These are phyloP conservation scores for Xylariaceae sp. DNA, from an alignment of 2,329 filamentous ascomycete species.

Conservation along the genomic window DNA sequence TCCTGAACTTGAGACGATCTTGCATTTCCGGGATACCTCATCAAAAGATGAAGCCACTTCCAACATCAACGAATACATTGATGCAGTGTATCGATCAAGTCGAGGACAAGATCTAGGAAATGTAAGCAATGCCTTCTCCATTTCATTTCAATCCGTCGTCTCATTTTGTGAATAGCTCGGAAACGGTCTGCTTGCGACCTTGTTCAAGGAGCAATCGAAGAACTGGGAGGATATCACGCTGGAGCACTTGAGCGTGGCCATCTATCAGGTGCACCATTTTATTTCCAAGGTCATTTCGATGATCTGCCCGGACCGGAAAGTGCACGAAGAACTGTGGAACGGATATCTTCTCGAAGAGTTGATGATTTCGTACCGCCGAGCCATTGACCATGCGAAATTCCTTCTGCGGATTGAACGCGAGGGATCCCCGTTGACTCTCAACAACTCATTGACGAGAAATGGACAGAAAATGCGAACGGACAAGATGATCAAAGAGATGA, in stretches of 20 bases:
- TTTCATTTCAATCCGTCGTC: background rate
- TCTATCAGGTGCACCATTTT: slow-evolving; percentile 42
- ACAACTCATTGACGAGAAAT: slow-evolving; percentile 43
- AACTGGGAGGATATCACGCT: slow-evolving; percentile 43
- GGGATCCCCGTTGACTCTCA: slow-evolving; percentile 42
- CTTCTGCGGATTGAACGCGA: slow-evolving; percentile 46
- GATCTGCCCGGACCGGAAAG: slow-evolving; percentile 38
- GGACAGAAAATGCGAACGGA: slow-evolving; percentile 28
- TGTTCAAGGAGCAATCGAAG: slow-evolving; percentile 45
- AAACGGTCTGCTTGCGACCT: slow-evolving; percentile 31
- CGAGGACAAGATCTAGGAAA: slow-evolving; percentile 41
- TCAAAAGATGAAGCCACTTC: slow-evolving; percentile 14
- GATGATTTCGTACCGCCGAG: slow-evolving; percentile 37
- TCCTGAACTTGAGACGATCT: slow-evolving; percentile 28
- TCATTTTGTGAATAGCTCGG: slow-evolving; percentile 21
- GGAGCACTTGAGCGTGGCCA: slow-evolving; percentile 41
- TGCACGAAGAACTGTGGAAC: slow-evolving; percentile 37
- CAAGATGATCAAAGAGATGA: slow-evolving; percentile 21
- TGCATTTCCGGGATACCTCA: slow-evolving; percentile 22
- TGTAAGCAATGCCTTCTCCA: slow-evolving; percentile 17
- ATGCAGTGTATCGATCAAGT: slow-evolving; percentile 37
- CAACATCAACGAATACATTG: slow-evolving; percentile 43
- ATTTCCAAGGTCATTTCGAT: slow-evolving; percentile 36
- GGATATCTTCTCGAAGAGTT: slow-evolving; percentile 40
- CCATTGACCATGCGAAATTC: slow-evolving; percentile 41